Evolutionary conservation across 257 asterid species (phyloP).

Genomic region (Orobanche coerulescens): DNA sequence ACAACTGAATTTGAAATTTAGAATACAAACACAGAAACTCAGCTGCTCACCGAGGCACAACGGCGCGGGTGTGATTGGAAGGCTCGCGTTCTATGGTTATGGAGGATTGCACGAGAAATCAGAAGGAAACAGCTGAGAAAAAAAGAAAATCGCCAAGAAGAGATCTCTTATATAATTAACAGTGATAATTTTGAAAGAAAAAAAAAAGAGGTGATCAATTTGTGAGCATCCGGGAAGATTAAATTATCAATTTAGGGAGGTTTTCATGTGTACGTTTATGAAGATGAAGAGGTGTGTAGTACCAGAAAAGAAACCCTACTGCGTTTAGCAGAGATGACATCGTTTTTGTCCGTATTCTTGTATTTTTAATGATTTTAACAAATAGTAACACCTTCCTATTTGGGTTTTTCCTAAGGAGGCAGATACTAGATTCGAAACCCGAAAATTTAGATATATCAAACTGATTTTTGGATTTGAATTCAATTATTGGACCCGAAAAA

Average conservation of each 20-base stretch:
- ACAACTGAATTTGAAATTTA: background rate
- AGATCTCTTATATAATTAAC: background rate
- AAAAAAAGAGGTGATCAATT: background rate
- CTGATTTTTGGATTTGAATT: no score
- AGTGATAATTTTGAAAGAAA: no score
- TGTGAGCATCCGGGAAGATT: background rate
- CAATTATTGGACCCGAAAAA: no score
- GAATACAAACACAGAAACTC: background rate
- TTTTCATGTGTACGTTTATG: background rate
- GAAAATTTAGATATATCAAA: no score
- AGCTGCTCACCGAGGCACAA: slow-evolving; percentile 7
- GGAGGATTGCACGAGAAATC: slow-evolving; percentile 6
- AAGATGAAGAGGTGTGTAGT: background rate
- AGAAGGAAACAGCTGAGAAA: slow-evolving; percentile 5
- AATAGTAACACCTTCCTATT: no score
- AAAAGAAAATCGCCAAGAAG: no score
- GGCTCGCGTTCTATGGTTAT: slow-evolving; percentile 10
- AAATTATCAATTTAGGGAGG: background rate
- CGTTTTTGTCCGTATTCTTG: no score
- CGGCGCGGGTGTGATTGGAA: background rate
- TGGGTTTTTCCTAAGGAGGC: no score
- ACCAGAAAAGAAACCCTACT: background rate
- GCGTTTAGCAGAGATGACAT: no score
- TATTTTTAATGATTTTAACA: no score
- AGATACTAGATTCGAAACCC: no score